Percentiles rank a stretch among this genome's conserved stretches.
These are phyloP conservation scores for Scolecobasidium constrictum DNA, from an alignment of 2,329 filamentous ascomycete genomes.

Conservation along the genomic window DNA sequence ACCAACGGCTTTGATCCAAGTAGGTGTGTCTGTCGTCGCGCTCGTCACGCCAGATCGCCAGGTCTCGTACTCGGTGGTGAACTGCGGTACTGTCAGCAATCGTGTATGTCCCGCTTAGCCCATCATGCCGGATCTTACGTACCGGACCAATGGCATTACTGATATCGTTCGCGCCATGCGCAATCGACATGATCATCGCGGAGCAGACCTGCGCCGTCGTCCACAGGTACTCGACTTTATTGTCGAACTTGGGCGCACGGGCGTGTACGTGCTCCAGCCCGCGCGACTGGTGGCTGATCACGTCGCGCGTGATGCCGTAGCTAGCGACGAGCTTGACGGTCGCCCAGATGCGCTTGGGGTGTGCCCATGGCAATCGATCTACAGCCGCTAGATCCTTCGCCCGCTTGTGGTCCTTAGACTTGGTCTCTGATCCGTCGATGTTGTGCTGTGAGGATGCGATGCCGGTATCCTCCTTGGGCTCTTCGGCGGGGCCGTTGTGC, in stretches of 20 bases:
- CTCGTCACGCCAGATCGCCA: constrained; percentile 37
- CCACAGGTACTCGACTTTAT: constrained; percentile 36
- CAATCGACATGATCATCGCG: constrained; percentile 32
- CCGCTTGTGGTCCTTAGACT: too few relatives aligned
- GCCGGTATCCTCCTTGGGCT: too few relatives aligned
- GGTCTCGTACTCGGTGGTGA: constrained; percentile 51
- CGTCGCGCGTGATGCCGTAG: constrained; percentile 32
- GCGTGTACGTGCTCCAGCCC: constrained; percentile 28
- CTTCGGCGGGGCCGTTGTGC: too few relatives aligned
- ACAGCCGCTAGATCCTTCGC: too few relatives aligned
- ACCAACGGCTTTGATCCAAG: constrained; percentile 21
- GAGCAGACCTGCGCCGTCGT: constrained; percentile 29
- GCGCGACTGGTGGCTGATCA: constrained; percentile 28
- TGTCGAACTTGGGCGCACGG: constrained; percentile 33
- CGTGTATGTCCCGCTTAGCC: too few relatives aligned
- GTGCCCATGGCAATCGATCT: not conserved
- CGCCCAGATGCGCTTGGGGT: constrained; percentile 16
- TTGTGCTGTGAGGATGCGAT: too few relatives aligned
- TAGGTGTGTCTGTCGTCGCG: constrained; percentile 22
- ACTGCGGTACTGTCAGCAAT: too few relatives aligned
- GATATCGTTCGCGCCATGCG: constrained; percentile 51
- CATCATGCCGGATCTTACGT: too few relatives aligned
- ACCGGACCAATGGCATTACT: constrained; percentile 51
- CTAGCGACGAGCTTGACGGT: constrained; percentile 33
- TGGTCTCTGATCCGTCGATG: too few relatives aligned